A percentile compares a stretch with the other conserved stretches of the same genome.
Evolutionary conservation across 2,329 filamentous ascomycete genomes (phyloP).

Genomic region (Tolypocladium guangdongense): DNA sequence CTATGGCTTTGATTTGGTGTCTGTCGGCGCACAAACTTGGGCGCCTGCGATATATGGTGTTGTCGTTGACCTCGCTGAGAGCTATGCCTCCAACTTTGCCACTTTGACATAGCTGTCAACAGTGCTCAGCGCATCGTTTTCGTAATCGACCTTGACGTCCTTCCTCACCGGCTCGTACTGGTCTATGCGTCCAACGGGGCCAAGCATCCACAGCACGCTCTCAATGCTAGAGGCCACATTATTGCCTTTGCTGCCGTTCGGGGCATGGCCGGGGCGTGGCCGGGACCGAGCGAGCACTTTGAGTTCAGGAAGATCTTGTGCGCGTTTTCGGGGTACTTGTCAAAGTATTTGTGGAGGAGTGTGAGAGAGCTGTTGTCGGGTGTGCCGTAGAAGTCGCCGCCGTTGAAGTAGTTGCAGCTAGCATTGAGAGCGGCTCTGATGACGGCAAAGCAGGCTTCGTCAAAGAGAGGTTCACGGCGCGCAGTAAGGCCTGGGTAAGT

Average conservation of each 20-base stretch:
- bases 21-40: no score
- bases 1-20: no score
- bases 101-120: slow-evolving; percentile 38
- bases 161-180: slow-evolving; percentile 48
- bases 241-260: slow-evolving; percentile 41
- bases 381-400: slow-evolving; percentile 53
- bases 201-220: slow-evolving; percentile 37
- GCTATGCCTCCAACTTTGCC: slow-evolving; percentile 41
- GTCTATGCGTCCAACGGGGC: slow-evolving; percentile 49
- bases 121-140: slow-evolving; percentile 30
- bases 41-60: slow-evolving; percentile 39
- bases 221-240: slow-evolving; percentile 47
- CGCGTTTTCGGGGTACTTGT: slow-evolving; percentile 51
- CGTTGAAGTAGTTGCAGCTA: slow-evolving; percentile 47
- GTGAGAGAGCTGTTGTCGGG: slow-evolving; percentile 47
- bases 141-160: slow-evolving; percentile 37
- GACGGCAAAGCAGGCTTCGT: slow-evolving; percentile 26
- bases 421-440: slow-evolving; percentile 40
- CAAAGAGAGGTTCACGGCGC: background rate
- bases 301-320: slow-evolving; percentile 49
- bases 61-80: slow-evolving; percentile 39
- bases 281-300: slow-evolving; percentile 39
- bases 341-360: slow-evolving; percentile 51
- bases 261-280: slow-evolving; percentile 25
- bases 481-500: background rate